Conservation (phyloP, 768 basidiomycete genomes). For the Termitomyces sp. region DNA sequence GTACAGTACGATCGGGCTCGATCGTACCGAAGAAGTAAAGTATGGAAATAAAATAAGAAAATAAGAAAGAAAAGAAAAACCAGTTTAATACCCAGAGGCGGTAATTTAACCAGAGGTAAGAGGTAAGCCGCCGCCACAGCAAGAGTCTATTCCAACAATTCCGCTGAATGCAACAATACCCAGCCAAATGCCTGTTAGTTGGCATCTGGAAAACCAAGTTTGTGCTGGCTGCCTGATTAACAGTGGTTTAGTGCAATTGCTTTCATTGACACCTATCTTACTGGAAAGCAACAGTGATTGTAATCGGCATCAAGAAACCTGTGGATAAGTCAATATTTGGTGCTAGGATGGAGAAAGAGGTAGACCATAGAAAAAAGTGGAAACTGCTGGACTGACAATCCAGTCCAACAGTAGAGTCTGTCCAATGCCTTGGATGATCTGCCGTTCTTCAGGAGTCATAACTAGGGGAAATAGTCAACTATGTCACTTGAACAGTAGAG, state of each 20-base stretch:
- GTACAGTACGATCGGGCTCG: too few species aligned
- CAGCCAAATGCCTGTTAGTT: neutral
- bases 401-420: neutral
- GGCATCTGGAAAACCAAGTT: neutral
- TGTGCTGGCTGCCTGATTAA: neutral
- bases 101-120: too few species aligned
- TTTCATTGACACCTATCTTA: neutral
- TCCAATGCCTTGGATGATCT: neutral
- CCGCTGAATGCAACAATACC: neutral
- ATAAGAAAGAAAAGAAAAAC: too few species aligned
- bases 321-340: neutral
- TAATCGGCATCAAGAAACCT: neutral
- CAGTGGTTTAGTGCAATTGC: neutral
- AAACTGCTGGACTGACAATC: neutral
- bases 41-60: too few species aligned
- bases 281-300: neutral
- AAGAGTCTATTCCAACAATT: too few species aligned
- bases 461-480: too few species aligned
- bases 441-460: neutral
- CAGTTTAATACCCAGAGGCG: too few species aligned
- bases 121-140: too few species aligned
- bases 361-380: neutral
- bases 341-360: neutral
- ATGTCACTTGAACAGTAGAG: too few species aligned
- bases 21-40: too few species aligned